phyloP scores from a whole-genome alignment of 2,329 filamentous ascomycete genomes.

The Pseudocercospora musae region DNA sequence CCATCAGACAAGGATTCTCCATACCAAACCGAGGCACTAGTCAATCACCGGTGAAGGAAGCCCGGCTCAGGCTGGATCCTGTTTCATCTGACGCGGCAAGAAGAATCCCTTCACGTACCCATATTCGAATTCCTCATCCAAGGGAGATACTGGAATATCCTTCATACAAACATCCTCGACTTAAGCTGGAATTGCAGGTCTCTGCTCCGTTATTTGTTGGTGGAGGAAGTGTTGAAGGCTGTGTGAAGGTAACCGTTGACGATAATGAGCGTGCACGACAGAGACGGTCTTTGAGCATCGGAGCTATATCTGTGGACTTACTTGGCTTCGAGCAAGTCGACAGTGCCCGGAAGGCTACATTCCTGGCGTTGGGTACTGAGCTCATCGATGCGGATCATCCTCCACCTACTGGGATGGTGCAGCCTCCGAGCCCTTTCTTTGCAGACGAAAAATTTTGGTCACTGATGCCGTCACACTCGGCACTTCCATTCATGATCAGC shows the following conservation, averaged over 20 bases:
- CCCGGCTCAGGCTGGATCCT: constrained; percentile 41
- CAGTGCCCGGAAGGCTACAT: constrained; percentile 46
- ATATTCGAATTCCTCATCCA: constrained; percentile 46
- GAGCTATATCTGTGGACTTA: constrained; percentile 50
- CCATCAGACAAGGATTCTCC: constrained; percentile 28
- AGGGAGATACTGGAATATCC: constrained; percentile 51
- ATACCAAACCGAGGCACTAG: constrained; percentile 47
- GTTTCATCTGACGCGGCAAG: constrained; percentile 43
- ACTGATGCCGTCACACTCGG: constrained; percentile 46
- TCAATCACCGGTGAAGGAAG: constrained; percentile 48
- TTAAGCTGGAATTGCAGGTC: constrained; percentile 49
- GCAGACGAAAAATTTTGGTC: constrained; percentile 47
- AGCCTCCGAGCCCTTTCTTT: constrained; percentile 40
- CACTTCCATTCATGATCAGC: constrained; percentile 52
- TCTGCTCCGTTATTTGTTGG: constrained; percentile 54
- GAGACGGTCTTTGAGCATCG: constrained; percentile 46
- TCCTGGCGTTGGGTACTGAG: constrained; percentile 52
- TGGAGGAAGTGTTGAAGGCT: constrained; percentile 53
- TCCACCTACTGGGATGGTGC: constrained; percentile 50
- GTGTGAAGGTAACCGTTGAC: constrained; percentile 48
- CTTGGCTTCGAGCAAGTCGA: constrained; percentile 52
- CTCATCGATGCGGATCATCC: constrained; percentile 50
- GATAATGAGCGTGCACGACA: constrained; percentile 45
- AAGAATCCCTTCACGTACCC: constrained; percentile 48
- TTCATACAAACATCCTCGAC: constrained; percentile 47